phyloP scores from a whole-genome alignment of 805 yeast species.

The Wickerhamiella slavikovae region DNA sequence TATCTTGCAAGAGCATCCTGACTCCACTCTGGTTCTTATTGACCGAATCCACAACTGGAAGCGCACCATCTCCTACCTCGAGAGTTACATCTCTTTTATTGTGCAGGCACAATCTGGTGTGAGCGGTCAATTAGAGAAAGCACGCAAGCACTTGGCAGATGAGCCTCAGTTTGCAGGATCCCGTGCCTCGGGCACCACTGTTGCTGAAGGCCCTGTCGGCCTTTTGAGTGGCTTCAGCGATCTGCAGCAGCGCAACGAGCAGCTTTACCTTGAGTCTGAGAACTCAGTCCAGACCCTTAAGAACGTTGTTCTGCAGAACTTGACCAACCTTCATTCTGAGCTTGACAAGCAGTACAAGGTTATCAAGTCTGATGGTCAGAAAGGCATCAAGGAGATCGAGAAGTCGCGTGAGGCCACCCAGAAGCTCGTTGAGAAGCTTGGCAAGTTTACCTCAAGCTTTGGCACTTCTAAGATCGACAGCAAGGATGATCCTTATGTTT shows the following conservation, averaged over 20 bases:
- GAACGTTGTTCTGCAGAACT: slow-evolving; percentile 20
- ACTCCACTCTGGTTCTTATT: slow-evolving; percentile 18
- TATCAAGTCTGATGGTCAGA: slow-evolving; percentile 17
- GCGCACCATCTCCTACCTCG: slow-evolving; percentile 13
- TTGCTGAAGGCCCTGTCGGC: slow-evolving; percentile 8
- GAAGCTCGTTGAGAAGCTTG: slow-evolving; percentile 21
- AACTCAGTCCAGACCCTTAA: slow-evolving; percentile 22
- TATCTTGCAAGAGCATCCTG: slow-evolving; percentile 8
- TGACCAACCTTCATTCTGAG: slow-evolving; percentile 21
- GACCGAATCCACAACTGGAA: slow-evolving; percentile 20
- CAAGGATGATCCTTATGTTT: slow-evolving; percentile 26
- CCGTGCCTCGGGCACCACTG: slow-evolving; percentile 1
- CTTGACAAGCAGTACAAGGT: slow-evolving; percentile 23
- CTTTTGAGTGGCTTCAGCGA: slow-evolving; percentile 17
- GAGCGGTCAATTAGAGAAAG: slow-evolving; percentile 15
- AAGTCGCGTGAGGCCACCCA: slow-evolving; percentile 17
- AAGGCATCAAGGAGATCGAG: slow-evolving; percentile 19
- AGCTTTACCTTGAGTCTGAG: slow-evolving; percentile 16
- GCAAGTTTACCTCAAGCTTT: slow-evolving; percentile 15
- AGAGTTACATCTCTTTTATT: slow-evolving; percentile 14
- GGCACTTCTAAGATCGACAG: slow-evolving; percentile 18
- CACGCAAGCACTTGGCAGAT: slow-evolving; percentile 16
- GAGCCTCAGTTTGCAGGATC: slow-evolving; percentile 16
- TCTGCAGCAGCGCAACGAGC: slow-evolving; percentile 17
- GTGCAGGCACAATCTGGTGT: slow-evolving; percentile 12